Percentiles rank a stretch among this genome's conserved stretches.
Evolutionary conservation across 2,329 filamentous ascomycete genomes (phyloP).

Genomic region (Neoscytalidium dimidiatum): DNA sequence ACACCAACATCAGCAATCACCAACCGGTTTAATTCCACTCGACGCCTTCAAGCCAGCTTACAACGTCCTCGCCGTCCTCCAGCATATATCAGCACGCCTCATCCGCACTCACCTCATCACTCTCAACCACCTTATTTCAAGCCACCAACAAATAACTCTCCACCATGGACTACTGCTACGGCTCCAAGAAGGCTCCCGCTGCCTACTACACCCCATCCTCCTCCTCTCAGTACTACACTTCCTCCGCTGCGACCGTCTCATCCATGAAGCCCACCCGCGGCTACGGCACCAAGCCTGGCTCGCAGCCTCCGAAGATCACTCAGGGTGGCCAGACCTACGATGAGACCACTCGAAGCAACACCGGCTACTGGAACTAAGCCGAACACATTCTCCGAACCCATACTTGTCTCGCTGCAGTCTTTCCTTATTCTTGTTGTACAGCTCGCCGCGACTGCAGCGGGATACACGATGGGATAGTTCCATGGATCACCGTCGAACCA

Average conservation of each 20-base stretch:
- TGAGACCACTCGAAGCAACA: background rate
- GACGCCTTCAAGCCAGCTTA: background rate
- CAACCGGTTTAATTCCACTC: background rate
- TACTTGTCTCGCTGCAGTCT: background rate
- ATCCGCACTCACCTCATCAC: conserved; percentile 19
- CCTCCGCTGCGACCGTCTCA: conserved; percentile 12
- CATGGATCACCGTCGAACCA: background rate
- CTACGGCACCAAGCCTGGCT: conserved; percentile 16
- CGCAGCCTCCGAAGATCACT: background rate
- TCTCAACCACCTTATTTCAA: conserved; percentile 2
- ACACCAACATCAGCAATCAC: conserved; percentile 7
- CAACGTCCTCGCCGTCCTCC: conserved; percentile 1
- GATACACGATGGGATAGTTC: background rate
- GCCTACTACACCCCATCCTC: conserved; percentile 9
- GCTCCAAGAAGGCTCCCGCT: background rate
- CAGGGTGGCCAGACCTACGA: conserved; percentile 6
- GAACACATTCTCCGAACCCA: background rate
- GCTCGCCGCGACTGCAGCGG: conserved; percentile 5
- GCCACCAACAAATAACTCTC: background rate
- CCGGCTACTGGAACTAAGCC: conserved; percentile 9
- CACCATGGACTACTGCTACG: conserved; percentile 12
- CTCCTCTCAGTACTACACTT: conserved; percentile 11
- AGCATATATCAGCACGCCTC: conserved; percentile 3
- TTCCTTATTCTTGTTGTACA: background rate
- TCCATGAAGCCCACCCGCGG: conserved; percentile 15